Evolutionary conservation across 1,284 basidiomycete species (phyloP).

Genomic region (Malassezia restricta): DNA sequence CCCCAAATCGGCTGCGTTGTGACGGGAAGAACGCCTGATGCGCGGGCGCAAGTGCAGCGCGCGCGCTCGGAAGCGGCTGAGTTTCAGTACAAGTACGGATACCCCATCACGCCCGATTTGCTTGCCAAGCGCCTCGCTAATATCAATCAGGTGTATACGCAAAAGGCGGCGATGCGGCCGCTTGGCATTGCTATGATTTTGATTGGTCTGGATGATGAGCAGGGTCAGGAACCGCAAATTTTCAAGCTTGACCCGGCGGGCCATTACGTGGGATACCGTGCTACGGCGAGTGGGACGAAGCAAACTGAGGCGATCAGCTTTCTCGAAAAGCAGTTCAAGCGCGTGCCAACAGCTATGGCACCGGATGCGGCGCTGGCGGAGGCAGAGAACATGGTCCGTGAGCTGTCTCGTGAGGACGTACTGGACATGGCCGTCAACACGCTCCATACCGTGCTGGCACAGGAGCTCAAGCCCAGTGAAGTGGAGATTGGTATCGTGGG

Average conservation of each 20-base stretch:
- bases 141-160: constrained; percentile 98
- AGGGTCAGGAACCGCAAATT: constrained; percentile 59
- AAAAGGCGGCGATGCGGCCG: constrained; percentile 91
- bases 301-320: constrained; percentile 95
- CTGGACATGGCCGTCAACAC: constrained; percentile 81
- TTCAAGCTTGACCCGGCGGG: constrained; percentile 98
- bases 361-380: constrained; percentile 30
- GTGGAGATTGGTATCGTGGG: constrained; percentile 51
- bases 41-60: constrained; percentile 74
- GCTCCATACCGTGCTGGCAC: constrained; percentile 80
- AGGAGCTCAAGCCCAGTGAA: constrained; percentile 69
- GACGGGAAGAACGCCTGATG: constrained; percentile 90
- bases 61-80: constrained; percentile 83
- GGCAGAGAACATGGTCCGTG: constrained; percentile 21
- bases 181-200: constrained; percentile 93
- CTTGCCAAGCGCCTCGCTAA: constrained; percentile 88
- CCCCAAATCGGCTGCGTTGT: constrained; percentile 94
- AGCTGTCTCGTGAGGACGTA: constrained; percentile 28
- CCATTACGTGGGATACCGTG: constrained; percentile 96
- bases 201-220: constrained; percentile 80
- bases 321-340: constrained; percentile 95
- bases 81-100: constrained; percentile 88
- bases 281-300: constrained; percentile 88
- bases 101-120: constrained; percentile 91
- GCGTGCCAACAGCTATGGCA: constrained; percentile 15